Evolutionary conservation across 2,329 filamentous ascomycete genomes (phyloP).

Genomic region (Alternaria ventricosa): DNA sequence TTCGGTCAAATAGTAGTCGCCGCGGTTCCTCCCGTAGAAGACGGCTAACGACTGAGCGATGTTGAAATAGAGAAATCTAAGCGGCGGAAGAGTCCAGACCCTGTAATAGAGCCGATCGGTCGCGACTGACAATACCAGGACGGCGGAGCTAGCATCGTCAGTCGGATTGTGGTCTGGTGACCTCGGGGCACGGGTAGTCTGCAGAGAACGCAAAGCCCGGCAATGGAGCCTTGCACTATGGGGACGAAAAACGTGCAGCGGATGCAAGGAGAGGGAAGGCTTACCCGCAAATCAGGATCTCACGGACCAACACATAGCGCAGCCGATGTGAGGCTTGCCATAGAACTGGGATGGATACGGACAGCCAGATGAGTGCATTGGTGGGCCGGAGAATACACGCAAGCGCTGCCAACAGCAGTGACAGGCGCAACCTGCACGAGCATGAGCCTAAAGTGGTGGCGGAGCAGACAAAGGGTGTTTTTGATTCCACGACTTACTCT

Average conservation of each 20-base stretch:
- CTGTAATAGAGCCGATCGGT: constrained; percentile 83
- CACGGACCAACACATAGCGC: constrained; percentile 63
- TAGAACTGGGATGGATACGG: constrained; percentile 65
- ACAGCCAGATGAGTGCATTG: constrained; percentile 84
- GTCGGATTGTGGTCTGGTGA: constrained; percentile 22
- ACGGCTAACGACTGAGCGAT: constrained; percentile 83
- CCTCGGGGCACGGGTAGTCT: constrained; percentile 10
- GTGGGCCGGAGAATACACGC: constrained; percentile 90
- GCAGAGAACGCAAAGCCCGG: constrained; percentile 8
- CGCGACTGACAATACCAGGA: constrained; percentile 68
- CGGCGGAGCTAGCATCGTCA: constrained; percentile 54
- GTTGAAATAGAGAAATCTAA: constrained; percentile 90
- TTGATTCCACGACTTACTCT: constrained; percentile 32
- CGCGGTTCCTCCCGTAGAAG: constrained; percentile 89
- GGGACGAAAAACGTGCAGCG: constrained; percentile 17
- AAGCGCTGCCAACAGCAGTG: constrained; percentile 76
- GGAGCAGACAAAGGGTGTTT: constrained; percentile 5
- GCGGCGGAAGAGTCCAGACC: constrained; percentile 85
- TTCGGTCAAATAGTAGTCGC: constrained; percentile 93
- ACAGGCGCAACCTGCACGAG: constrained; percentile 53
- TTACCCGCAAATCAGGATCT: constrained; percentile 67
- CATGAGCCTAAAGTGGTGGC: constrained; percentile 26
- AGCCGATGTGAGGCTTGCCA: constrained; percentile 53
- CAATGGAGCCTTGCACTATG: constrained; percentile 4
- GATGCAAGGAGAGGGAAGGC: constrained; percentile 24